Evolutionary conservation across 345 rosid genomes (phyloP), one percentile per base, ranked within the genome.

Genomic region (Microcos paniculata): DNA sequence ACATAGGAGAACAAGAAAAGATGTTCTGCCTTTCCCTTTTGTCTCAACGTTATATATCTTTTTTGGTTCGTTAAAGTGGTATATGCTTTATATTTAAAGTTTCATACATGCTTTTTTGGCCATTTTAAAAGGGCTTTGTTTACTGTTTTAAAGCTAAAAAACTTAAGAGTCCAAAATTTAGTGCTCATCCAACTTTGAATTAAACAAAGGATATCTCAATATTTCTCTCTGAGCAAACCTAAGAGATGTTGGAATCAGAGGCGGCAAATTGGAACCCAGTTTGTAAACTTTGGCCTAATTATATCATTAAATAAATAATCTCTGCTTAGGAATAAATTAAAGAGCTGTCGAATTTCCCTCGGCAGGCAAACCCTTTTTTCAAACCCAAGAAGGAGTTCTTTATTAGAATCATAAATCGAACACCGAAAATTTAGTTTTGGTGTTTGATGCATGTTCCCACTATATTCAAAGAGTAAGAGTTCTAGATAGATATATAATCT

Each of bases 61-160:
- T 28, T 28, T 42, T n/a, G n/a, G 56, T 9, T 28, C 26, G 23
- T 38, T 49, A 59, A 58, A 69, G 42, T 21, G 71, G 33, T 33
- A 31, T 33, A 31, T 35, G 40, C 40, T 35, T 35, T 35, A 35
- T 35, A 35, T 35, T 35, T 35, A 35, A 35, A 35, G 40, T 35
- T 35, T 35, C 40, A 35, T 35, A 35, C 40, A 35, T 35, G 40
- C 76, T 80, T 80, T 75, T 63, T 55, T 23, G 68, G 69, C 68
- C 73, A 75, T 73, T 52, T 61, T n/a, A 15, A 56, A 62, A 31
- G 8, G 48, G 35, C 15, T 48, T 49, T 68, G 38, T 72, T 74
- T 73, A 13, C 53, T 58, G 24, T 30, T 43, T 1, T 70, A 63
- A 62, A 75, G 67, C 33, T 56, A 63, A 40, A 63, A 40, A 24